These are phyloP conservation scores for Arachis hypogaea DNA, from an alignment of 306 rosid species.

Conservation along the genomic window DNA sequence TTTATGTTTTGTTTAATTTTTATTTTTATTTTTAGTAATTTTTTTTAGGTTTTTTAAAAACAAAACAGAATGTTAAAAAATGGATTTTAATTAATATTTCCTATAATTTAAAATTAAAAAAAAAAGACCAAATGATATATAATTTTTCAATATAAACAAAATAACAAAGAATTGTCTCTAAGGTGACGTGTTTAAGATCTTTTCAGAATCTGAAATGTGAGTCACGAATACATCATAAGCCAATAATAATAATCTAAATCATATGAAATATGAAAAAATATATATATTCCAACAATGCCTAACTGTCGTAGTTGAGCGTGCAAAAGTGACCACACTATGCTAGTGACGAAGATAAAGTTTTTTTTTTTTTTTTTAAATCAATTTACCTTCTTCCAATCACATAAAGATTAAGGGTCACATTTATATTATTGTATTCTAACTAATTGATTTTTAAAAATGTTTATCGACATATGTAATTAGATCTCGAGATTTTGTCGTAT, in stretches of 20 bases:
- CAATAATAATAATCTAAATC: constrained; percentile 18
- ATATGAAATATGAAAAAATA: neutral
- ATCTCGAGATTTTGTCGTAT: too few relatives aligned
- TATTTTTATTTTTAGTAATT: too few relatives aligned
- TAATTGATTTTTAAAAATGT: too few relatives aligned
- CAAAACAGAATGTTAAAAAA: too few relatives aligned
- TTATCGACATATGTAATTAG: too few relatives aligned
- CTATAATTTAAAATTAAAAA: too few relatives aligned
- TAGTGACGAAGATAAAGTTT: too few relatives aligned
- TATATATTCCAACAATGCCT: constrained; percentile 15
- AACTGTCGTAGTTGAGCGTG: constrained; percentile 25
- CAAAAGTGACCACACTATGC: neutral
- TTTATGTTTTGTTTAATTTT: too few relatives aligned
- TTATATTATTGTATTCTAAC: neutral
- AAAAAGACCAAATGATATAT: neutral
- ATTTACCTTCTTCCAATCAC: constrained; percentile 27
- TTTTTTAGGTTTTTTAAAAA: too few relatives aligned
- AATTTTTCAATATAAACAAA: constrained; percentile 16
- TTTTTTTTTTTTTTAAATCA: too few relatives aligned
- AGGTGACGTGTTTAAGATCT: constrained; percentile 42
- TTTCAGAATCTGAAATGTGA: constrained; percentile 36
- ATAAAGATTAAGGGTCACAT: constrained; percentile 6
- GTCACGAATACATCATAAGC: constrained; percentile 12
- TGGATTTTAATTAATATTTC: too few relatives aligned
- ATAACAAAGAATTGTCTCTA: neutral